Conservation (phyloP, 2,329 filamentous ascomycete genomes). For the Cladorrhinum sp. region DNA sequence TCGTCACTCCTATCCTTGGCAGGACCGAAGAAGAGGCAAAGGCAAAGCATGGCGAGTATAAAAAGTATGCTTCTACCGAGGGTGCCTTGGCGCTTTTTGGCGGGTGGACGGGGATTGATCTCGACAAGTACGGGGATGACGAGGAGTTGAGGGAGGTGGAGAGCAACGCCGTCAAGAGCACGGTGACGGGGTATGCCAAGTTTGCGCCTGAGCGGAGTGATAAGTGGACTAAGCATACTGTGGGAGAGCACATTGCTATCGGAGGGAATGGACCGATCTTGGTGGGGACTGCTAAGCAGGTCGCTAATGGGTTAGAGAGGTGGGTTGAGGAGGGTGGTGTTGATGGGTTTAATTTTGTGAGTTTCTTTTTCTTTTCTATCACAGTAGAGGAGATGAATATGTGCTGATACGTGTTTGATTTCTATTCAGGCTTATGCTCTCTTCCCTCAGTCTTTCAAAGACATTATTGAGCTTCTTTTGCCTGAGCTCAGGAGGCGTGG, state of each 20-base stretch:
- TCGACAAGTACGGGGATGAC: slow-evolving; percentile 39
- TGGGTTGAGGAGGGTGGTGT: slow-evolving; percentile 69
- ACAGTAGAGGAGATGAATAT: too few species aligned
- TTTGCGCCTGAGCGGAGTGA: slow-evolving; percentile 16
- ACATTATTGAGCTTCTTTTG: slow-evolving; percentile 61
- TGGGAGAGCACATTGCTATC: slow-evolving; percentile 65
- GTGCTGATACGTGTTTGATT: too few species aligned
- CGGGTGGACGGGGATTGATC: slow-evolving; percentile 65
- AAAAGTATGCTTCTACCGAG: slow-evolving; percentile 56
- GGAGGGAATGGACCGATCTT: slow-evolving; percentile 64
- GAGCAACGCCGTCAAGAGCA: slow-evolving; percentile 34
- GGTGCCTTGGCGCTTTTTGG: slow-evolving; percentile 69
- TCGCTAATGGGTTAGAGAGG: slow-evolving; percentile 64
- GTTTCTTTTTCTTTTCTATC: background rate
- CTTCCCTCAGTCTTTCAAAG: slow-evolving; percentile 61
- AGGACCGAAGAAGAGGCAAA: slow-evolving; percentile 63
- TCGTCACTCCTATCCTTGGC: slow-evolving; percentile 64
- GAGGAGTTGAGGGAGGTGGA: slow-evolving; percentile 40
- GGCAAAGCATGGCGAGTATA: slow-evolving; percentile 60
- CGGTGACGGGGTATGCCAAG: slow-evolving; percentile 22
- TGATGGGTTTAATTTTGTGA: slow-evolving; percentile 69
- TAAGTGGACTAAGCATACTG: slow-evolving; percentile 70
- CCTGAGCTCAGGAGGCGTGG: slow-evolving; percentile 60
- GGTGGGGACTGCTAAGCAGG: slow-evolving; percentile 61
- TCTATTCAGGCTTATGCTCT: slow-evolving; percentile 45